A percentile compares a stretch with the other conserved stretches of the same genome.
Conservation (phyloP, 225 moss, liverwort and hornwort species). For the Bryoerythrophyllum caledonicum region DNA sequence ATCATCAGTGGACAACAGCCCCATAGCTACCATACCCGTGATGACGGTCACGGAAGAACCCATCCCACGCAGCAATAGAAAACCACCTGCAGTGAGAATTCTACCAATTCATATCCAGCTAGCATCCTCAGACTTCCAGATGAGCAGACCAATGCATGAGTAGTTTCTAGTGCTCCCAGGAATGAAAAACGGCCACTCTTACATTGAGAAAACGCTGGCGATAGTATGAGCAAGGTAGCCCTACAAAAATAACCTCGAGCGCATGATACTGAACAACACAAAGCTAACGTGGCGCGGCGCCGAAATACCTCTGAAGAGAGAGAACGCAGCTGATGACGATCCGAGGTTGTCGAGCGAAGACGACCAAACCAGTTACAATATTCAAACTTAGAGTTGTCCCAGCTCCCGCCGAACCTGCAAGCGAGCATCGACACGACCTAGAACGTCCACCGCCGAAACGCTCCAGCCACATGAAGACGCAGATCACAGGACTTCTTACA, state of each 20-base stretch:
- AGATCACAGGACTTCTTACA: background rate
- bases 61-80: background rate
- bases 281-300: background rate
- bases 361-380: background rate
- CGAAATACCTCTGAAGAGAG: constrained; percentile 21
- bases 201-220: no score
- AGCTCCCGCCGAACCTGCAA: no score
- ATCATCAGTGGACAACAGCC: background rate
- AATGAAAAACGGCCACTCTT: no score
- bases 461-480: background rate
- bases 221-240: background rate
- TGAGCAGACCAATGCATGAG: background rate
- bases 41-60: background rate
- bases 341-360: no score
- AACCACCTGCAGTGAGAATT: background rate
- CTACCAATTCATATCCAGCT: background rate
- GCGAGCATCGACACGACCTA: background rate
- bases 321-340: constrained; percentile 12
- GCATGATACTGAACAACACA: background rate
- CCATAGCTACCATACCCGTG: no score
- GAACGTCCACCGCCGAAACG: background rate
- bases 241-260: background rate
- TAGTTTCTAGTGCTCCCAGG: background rate
- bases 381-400: background rate
- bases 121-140: background rate